phyloP scores from a whole-genome alignment of 1,139 yeast species.

The Scheffersomyces cryptocercus region DNA sequence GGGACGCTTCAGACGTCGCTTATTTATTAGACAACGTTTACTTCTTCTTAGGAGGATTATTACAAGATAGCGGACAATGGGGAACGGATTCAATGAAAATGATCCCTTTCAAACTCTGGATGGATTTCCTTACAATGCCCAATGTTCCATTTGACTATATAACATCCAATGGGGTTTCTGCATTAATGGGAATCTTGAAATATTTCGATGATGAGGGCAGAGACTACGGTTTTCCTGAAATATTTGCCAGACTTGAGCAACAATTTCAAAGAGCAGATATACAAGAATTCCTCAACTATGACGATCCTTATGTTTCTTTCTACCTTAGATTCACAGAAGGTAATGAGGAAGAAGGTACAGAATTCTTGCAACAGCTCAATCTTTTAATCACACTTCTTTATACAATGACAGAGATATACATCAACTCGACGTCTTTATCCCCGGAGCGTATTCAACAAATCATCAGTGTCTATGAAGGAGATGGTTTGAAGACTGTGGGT shows the following conservation, averaged over 20 bases:
- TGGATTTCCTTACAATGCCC: slow-evolving; percentile 41
- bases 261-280: slow-evolving; percentile 11
- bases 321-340: slow-evolving; percentile 28
- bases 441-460: slow-evolving; percentile 51
- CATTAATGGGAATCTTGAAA: slow-evolving; percentile 54
- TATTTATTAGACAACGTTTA: slow-evolving; percentile 49
- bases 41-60: slow-evolving; percentile 46
- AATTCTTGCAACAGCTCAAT: slow-evolving; percentile 34
- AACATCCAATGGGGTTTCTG: slow-evolving; percentile 54
- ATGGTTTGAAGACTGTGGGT: slow-evolving; percentile 21
- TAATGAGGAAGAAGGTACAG: slow-evolving; percentile 29
- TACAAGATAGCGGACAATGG: slow-evolving; percentile 54
- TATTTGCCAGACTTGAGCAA: slow-evolving; percentile 14
- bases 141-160: slow-evolving; percentile 64
- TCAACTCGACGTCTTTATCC: slow-evolving; percentile 51
- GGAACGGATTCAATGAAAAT: slow-evolving; percentile 39
- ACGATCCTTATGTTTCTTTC: slow-evolving; percentile 14
- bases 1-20: slow-evolving; percentile 53
- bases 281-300: slow-evolving; percentile 11
- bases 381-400: slow-evolving; percentile 41
- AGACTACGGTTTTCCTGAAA: slow-evolving; percentile 46
- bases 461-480: slow-evolving; percentile 43
- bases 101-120: slow-evolving; percentile 46
- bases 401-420: slow-evolving; percentile 53
- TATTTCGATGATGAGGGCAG: slow-evolving; percentile 58